These are phyloP conservation scores for Scheffersomyces insectosa DNA, from an alignment of 1,139 yeast species.

Conservation along the genomic window DNA sequence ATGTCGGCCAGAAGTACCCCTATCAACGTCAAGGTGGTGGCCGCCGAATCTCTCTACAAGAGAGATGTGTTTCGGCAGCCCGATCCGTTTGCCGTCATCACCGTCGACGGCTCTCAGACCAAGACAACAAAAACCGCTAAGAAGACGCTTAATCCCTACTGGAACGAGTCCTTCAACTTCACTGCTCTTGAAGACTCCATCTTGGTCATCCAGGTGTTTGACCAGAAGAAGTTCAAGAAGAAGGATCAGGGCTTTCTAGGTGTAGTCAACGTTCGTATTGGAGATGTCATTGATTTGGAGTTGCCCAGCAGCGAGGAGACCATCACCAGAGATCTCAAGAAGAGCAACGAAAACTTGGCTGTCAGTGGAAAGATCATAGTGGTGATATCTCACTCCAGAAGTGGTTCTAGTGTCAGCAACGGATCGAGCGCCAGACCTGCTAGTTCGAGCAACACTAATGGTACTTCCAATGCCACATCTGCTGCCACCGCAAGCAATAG, in stretches of 20 bases:
- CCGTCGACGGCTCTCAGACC: slow-evolving; percentile 96
- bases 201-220: slow-evolving; percentile 91
- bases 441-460: slow-evolving; percentile 10
- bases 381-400: slow-evolving; percentile 51
- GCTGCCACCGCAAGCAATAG: slow-evolving; percentile 8
- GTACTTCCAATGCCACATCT: slow-evolving; percentile 12
- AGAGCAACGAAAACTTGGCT: slow-evolving; percentile 86
- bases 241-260: slow-evolving; percentile 99
- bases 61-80: slow-evolving; percentile 95
- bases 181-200: slow-evolving; percentile 83
- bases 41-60: slow-evolving; percentile 94
- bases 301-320: slow-evolving; percentile 71
- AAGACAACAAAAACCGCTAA: slow-evolving; percentile 92
- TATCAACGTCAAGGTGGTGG: slow-evolving; percentile 78
- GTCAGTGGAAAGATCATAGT: slow-evolving; percentile 91
- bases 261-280: slow-evolving; percentile 87
- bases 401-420: neutral
- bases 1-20: slow-evolving; percentile 26
- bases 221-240: slow-evolving; percentile 95
- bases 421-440: slow-evolving; percentile 1
- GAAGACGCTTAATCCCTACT: slow-evolving; percentile 92
- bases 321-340: slow-evolving; percentile 86
- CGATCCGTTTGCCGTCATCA: slow-evolving; percentile 96
- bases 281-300: slow-evolving; percentile 80
- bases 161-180: slow-evolving; percentile 89